Percentiles rank a stretch among this genome's conserved stretches.
Evolutionary conservation across 176 grass and related monocot species (phyloP).

Genomic region (Calamus simplicifolius): DNA sequence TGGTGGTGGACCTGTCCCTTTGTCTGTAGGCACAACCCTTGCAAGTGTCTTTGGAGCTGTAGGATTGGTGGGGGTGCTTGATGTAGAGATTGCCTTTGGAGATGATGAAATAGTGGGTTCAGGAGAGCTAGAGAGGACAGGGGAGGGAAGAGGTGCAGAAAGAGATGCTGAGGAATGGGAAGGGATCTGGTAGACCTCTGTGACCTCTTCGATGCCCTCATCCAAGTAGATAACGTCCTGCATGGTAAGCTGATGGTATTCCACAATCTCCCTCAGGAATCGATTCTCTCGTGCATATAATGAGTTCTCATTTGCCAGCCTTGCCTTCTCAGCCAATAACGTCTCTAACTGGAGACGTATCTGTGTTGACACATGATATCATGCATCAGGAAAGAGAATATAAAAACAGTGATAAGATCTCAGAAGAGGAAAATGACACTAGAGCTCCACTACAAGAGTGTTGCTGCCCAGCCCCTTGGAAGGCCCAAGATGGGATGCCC

Average conservation of each 20-base stretch:
- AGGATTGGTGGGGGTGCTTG: neutral
- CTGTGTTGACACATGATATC: constrained; percentile 17
- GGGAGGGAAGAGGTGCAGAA: constrained; percentile 18
- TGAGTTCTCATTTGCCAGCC: constrained; percentile 54
- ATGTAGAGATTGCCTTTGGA: neutral
- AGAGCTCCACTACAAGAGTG: neutral
- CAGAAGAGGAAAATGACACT: neutral
- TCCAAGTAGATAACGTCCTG: constrained; percentile 25
- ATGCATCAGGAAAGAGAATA: neutral
- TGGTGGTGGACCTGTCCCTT: constrained; percentile 7
- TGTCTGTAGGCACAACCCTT: neutral
- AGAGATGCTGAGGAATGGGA: constrained; percentile 21
- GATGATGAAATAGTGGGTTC: neutral
- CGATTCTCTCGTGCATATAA: constrained; percentile 53
- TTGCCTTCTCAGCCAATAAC: constrained; percentile 48
- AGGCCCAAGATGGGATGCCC: too few relatives aligned
- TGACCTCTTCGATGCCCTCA: constrained; percentile 20
- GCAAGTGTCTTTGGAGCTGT: too few relatives aligned
- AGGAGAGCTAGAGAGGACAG: neutral
- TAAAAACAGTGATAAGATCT: neutral
- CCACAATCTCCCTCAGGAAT: constrained; percentile 53
- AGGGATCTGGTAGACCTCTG: constrained; percentile 9
- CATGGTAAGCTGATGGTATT: constrained; percentile 47
- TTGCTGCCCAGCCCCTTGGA: too few relatives aligned
- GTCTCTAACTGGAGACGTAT: constrained; percentile 55